Percentiles rank a stretch among this genome's conserved stretches.
Evolutionary conservation across 805 yeast genomes (phyloP).

Genomic region (Yamadazyma akitaensis): DNA sequence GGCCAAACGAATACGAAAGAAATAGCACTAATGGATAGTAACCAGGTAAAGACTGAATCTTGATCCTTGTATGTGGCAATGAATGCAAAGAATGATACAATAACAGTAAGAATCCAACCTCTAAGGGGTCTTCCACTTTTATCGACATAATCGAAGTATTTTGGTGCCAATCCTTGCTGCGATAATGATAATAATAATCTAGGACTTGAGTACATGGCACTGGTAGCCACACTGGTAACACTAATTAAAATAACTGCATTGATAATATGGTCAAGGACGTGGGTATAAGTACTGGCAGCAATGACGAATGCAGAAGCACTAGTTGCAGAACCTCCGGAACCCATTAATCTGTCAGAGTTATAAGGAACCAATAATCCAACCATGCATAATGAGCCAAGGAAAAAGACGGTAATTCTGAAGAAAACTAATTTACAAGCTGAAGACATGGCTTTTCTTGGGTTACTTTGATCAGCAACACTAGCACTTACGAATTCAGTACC

Average conservation of each 20-base stretch:
- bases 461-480: conserved; percentile 36
- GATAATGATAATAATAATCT: conserved; percentile 42
- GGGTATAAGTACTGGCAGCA: conserved; percentile 39
- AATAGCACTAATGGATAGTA: conserved; percentile 40
- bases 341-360: conserved; percentile 31
- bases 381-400: conserved; percentile 37
- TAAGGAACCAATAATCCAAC: conserved; percentile 41
- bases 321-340: conserved; percentile 28
- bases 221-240: conserved; percentile 41
- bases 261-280: conserved; percentile 39
- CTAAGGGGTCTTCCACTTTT: conserved; percentile 40
- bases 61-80: conserved; percentile 41
- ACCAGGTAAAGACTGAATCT: conserved; percentile 39
- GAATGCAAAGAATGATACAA: conserved; percentile 36
- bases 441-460: conserved; percentile 39
- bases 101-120: conserved; percentile 31
- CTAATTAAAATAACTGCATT: conserved; percentile 40
- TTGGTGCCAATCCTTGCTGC: conserved; percentile 42
- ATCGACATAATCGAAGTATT: conserved; percentile 38
- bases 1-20: conserved; percentile 44
- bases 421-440: conserved; percentile 40
- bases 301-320: conserved; percentile 43
- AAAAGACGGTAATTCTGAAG: conserved; percentile 35
- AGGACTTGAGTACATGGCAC: conserved; percentile 41
- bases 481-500: conserved; percentile 40